Evolutionary conservation across 345 rosid species (phyloP), one percentile per base, ranked within the genome.

Genomic region (Microcos paniculata): DNA sequence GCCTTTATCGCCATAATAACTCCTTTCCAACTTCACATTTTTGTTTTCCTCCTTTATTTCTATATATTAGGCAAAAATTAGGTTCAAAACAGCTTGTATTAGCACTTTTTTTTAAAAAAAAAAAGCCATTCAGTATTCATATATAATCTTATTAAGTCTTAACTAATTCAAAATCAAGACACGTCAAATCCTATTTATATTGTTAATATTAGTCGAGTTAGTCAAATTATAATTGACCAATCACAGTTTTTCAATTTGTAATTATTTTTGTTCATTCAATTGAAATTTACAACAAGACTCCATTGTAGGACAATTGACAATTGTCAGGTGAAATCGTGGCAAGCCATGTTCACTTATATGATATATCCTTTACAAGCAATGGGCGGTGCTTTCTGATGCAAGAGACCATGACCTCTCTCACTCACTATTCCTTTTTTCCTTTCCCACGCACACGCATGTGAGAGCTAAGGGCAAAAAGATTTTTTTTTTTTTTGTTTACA

Each of bases 341-440:
- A 28, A 52, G 33, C 46, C 76, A 73, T 30, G 76, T 73, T 59
- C 66, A 13, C 43, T 35, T 35, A 35, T 35, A 35, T n/a, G n/a
- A n/a, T 9, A 14, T 28, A 43, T 24, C 67, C 42, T 71, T 71
- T 30, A 26, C 53, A 66, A 66, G 11, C 48, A 10, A 35, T 16
- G 52, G 55, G 71, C 53, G 51, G 71, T 66, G 71, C 31, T 40
- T 52, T 21, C 52, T 21, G 70, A 65, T 23, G n/a, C 71, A 66
- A 45, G 23, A 45, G 55, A 2, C 19, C 62, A 43, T 13, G 63
- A 8, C 28, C 71, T 6, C 28, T 11, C 70, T 65, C 9, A 15
- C 9, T 15, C 66, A 57, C 21, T 51, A 3, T 19, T 19, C 21
- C 12, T 19, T 51, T 12, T 49, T 51, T 51, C 21, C 19, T 51